Conservation (phyloP, 2,329 filamentous ascomycete genomes). For the Aureobasidium sp. region DNA sequence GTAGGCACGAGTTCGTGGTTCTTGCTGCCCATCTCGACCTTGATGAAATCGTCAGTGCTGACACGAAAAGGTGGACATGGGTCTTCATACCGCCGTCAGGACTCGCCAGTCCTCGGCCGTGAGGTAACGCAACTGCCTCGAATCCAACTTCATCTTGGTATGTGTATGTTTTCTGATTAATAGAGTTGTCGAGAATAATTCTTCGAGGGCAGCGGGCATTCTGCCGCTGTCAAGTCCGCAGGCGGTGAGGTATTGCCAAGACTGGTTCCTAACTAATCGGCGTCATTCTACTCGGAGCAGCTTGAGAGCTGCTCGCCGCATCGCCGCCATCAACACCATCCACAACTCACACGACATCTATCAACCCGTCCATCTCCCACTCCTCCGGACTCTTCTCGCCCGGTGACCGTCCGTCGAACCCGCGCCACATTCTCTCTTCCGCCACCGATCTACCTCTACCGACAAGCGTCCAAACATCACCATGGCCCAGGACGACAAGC, state of each 20-base stretch:
- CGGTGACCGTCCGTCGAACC: neutral
- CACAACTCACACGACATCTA: conserved; percentile 22
- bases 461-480: conserved; percentile 33
- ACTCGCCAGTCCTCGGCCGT: conserved; percentile 91
- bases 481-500: conserved; percentile 87
- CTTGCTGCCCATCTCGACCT: conserved; percentile 90
- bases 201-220: neutral
- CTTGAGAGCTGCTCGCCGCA: conserved; percentile 4
- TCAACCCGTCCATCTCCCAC: conserved; percentile 14
- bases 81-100: conserved; percentile 68
- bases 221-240: conserved; percentile 13
- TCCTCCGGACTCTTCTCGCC: neutral
- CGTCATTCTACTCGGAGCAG: neutral
- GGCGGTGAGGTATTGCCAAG: conserved; percentile 13
- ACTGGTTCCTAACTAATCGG: neutral
- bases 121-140: conserved; percentile 87
- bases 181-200: neutral
- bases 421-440: neutral
- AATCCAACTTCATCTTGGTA: conserved; percentile 83
- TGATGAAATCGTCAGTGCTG: conserved; percentile 22
- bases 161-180: neutral
- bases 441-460: neutral
- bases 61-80: neutral
- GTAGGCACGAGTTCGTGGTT: conserved; percentile 98
- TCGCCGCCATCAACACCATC: conserved; percentile 2